Evolutionary conservation across 495 filamentous ascomycete species (phyloP).

Genomic region (Penicillium coffeae): DNA sequence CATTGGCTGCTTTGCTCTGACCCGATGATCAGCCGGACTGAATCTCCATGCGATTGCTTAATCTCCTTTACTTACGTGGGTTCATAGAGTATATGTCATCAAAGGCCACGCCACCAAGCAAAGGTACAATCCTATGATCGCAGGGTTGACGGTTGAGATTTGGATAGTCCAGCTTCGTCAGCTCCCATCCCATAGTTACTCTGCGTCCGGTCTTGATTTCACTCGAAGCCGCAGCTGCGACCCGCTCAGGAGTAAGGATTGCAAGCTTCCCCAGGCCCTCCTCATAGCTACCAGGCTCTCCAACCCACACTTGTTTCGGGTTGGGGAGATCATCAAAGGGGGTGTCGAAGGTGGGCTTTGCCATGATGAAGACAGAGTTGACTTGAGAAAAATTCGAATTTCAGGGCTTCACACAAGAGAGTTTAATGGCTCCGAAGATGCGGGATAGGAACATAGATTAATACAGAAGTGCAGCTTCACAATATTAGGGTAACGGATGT

Average conservation of each 20-base stretch:
- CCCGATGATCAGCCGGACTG: background rate
- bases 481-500: no score
- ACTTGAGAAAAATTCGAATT: no score
- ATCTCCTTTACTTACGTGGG: conserved; percentile 40
- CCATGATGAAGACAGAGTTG: conserved; percentile 16
- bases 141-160: conserved; percentile 40
- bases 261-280: conserved; percentile 42
- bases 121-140: conserved; percentile 38
- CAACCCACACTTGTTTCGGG: conserved; percentile 41
- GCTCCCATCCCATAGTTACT: conserved; percentile 40
- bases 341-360: conserved; percentile 22
- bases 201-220: conserved; percentile 39
- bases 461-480: no score
- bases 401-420: no score
- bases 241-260: conserved; percentile 41
- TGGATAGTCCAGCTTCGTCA: conserved; percentile 44
- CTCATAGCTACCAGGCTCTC: conserved; percentile 35
- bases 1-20: conserved; percentile 27
- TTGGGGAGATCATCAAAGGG: conserved; percentile 42
- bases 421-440: no score
- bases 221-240: conserved; percentile 30
- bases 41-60: background rate
- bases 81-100: conserved; percentile 66
- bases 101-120: conserved; percentile 44
- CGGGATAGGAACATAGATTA: no score